These are phyloP conservation scores for Fusarium buxicola DNA, from an alignment of 2,329 filamentous ascomycete genomes.

Conservation along the genomic window DNA sequence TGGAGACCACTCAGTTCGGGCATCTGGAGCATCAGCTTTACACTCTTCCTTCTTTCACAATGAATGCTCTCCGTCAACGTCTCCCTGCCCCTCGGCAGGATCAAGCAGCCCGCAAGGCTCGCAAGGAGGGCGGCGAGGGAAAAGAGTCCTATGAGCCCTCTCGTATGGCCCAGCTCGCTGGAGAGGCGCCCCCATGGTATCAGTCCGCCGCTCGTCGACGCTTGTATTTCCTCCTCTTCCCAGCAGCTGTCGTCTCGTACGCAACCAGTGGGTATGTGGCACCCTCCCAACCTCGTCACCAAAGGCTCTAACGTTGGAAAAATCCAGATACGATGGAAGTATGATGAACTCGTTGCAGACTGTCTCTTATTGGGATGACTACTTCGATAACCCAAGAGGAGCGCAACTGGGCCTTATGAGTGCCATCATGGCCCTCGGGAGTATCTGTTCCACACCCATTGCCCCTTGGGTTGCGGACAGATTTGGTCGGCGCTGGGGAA, in stretches of 20 bases:
- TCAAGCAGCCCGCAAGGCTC: conserved; percentile 36
- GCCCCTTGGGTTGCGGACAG: conserved; percentile 48
- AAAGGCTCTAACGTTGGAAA: too few relatives aligned
- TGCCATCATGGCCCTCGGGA: conserved; percentile 62
- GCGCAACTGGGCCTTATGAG: conserved; percentile 49
- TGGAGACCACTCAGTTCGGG: not conserved
- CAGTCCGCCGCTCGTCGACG: conserved; percentile 44
- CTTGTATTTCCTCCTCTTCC: conserved; percentile 50
- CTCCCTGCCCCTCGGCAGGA: conserved; percentile 45
- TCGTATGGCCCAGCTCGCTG: conserved; percentile 45
- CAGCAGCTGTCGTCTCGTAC: conserved; percentile 51
- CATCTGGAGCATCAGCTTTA: not conserved
- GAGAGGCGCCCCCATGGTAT: conserved; percentile 47
- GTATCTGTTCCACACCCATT: conserved; percentile 51
- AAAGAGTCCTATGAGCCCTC: conserved; percentile 40
- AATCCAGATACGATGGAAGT: conserved; percentile 56
- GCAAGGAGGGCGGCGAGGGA: conserved; percentile 22
- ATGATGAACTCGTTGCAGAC: conserved; percentile 64
- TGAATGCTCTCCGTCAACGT: conserved; percentile 40
- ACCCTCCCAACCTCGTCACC: not conserved
- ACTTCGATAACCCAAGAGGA: conserved; percentile 50
- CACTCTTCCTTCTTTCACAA: conserved; percentile 14
- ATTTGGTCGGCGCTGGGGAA: conserved; percentile 48
- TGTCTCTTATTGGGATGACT: conserved; percentile 56
- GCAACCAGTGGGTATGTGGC: conserved; percentile 55